Conservation (phyloP, 345 rosid species). For the Geranium rotundifolium region DNA sequence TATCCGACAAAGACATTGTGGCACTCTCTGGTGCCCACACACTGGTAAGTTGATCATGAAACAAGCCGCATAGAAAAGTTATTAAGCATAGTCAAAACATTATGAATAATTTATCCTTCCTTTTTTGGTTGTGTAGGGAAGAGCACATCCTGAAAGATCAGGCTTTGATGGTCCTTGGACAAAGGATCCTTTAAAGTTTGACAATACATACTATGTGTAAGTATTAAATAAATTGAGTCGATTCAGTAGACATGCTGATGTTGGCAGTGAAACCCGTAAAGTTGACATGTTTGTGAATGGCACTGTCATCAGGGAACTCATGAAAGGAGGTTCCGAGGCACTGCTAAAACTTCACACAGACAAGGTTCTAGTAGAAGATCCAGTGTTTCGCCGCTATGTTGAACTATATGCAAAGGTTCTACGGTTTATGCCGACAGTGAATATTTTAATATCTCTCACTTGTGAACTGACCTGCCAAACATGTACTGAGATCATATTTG, state of each 20-base stretch:
- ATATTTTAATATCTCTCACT: background rate
- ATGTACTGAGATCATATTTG: background rate
- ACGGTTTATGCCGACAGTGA: background rate
- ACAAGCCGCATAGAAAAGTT: background rate
- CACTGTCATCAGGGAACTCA: conserved; percentile 50
- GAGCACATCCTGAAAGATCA: conserved; percentile 69
- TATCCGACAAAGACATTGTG: conserved; percentile 77
- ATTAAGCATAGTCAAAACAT: conserved; percentile 8
- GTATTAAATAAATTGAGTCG: conserved; percentile 5
- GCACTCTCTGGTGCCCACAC: conserved; percentile 91
- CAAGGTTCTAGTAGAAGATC: conserved; percentile 48
- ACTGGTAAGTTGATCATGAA: conserved; percentile 27
- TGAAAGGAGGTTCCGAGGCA: conserved; percentile 33
- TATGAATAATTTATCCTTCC: background rate
- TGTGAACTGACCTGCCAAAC: background rate
- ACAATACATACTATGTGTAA: conserved; percentile 74
- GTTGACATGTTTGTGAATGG: background rate
- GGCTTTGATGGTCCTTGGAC: conserved; percentile 87
- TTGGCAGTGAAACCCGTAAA: background rate
- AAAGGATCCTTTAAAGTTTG: conserved; percentile 58
- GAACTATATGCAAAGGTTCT: conserved; percentile 54
- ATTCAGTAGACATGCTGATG: background rate
- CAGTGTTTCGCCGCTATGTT: conserved; percentile 38
- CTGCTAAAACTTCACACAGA: conserved; percentile 60
- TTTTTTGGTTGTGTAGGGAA: conserved; percentile 34